Base-by-base conservation (phyloP, 176 grass and related monocot genomes). In the Microstegium vimineum region DNA sequence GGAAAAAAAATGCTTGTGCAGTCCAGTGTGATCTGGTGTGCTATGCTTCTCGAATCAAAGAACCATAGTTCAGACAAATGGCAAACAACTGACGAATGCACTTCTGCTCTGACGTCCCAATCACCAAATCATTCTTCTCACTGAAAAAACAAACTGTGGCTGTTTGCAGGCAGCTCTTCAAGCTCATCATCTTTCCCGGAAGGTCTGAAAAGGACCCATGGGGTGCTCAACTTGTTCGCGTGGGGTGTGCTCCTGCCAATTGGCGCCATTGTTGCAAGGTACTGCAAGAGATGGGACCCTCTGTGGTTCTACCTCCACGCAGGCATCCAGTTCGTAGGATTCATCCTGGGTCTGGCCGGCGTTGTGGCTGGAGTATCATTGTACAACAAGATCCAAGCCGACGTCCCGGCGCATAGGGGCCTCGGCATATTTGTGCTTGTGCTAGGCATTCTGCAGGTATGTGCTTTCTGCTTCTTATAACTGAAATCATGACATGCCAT, bases 351-450 rank as follows among this genome's bases (percentile, higher is more conserved):
- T 42, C 75, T 99, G 46, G 91, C 96, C 3, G 93, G 89, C n/a
- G 40, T 94, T 22, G 89, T 99, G 34, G 90, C 91, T 35, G 96
- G 96, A 76, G 89, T 93, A 23, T 86, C 91, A 18, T 47, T 99
- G 32, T 99, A 93, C 75, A 87, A 82, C 85, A 93, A 87, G 81
- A 86, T 99, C 66, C 89, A 99, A 36, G 96, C 91, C 11, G 82
- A 91, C 62, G 89, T 99, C 31, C 82, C 83, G 3, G 87, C 93
- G 8, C 96, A 99, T 77, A 91, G 96, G 54, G 91, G 90, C 49
- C 78, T 99, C 10, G 96, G 96, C 68, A 95, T 99, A 86, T 99
- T 99, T 80, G 88, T 99, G 62, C 91, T 99, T 70, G 91, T 94
- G 77, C 76, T 95, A 13, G 93, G 87, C 47, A 99, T 99, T 64